A percentile compares a stretch with the other conserved stretches of the same genome.
Evolutionary conservation across 768 basidiomycete genomes (phyloP).

Genomic region (Tricholomella constricta): DNA sequence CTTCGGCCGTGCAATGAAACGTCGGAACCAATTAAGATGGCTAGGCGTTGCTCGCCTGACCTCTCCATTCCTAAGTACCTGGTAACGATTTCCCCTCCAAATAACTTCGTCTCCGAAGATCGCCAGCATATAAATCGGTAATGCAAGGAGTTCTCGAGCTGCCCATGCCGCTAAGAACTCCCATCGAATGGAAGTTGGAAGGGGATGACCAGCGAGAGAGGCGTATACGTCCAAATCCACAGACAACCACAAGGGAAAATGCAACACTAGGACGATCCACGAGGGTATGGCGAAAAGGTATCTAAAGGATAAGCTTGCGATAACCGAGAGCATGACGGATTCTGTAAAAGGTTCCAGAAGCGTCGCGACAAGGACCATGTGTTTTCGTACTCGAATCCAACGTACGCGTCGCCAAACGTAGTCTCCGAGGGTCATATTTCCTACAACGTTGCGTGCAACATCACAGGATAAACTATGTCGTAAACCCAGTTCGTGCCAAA

Average conservation of each 20-base stretch:
- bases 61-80: slow-evolving; percentile 74
- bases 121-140: slow-evolving; percentile 88
- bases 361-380: slow-evolving; percentile 88
- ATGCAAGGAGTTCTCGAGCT: slow-evolving; percentile 75
- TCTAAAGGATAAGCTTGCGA: slow-evolving; percentile 58
- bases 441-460: slow-evolving; percentile 85
- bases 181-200: slow-evolving; percentile 49
- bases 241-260: slow-evolving; percentile 69
- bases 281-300: slow-evolving; percentile 52
- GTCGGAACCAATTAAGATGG: slow-evolving; percentile 26
- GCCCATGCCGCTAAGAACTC: slow-evolving; percentile 79
- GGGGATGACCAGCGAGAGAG: slow-evolving; percentile 68
- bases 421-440: slow-evolving; percentile 80
- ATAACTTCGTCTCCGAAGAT: slow-evolving; percentile 79
- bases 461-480: slow-evolving; percentile 91
- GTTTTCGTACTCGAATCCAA: slow-evolving; percentile 96
- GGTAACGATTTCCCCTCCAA: slow-evolving; percentile 87
- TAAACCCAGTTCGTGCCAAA: slow-evolving; percentile 92
- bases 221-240: slow-evolving; percentile 84
- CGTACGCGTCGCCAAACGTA: slow-evolving; percentile 90
- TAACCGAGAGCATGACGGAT: slow-evolving; percentile 66
- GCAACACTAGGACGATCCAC: slow-evolving; percentile 57
- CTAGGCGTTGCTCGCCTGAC: slow-evolving; percentile 38
- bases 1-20: slow-evolving; percentile 20
- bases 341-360: slow-evolving; percentile 93